Base-by-base conservation (phyloP, 2,329 filamentous ascomycete genomes). In the Diaporthe sp. region DNA sequence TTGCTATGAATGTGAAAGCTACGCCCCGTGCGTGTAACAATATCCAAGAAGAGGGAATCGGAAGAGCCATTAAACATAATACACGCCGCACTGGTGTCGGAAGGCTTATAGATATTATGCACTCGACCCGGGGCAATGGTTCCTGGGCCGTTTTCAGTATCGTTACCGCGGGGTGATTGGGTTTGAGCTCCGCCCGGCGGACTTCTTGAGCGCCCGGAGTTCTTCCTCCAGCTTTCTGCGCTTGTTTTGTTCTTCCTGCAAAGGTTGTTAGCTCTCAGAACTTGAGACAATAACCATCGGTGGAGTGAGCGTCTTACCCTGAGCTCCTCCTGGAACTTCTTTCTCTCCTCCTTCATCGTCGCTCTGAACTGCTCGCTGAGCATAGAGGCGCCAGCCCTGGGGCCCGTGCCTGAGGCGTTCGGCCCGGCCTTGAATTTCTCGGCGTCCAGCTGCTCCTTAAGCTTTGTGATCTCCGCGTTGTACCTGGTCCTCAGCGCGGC, bases 281-380 rank as follows among this genome's bases (percentile, higher is more conserved):
- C 13, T 35, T 3, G 9, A 45, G 25, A 45, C 15, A 64, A 10
- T 45, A 17, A 15, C 19, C 30, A 38, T 19, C 33, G 25, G 60
- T 40, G 52, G 42, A 58, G 35, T 52, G 50, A 60, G 28, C 74
- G 12, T 78, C 87, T 79, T 80, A 89, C 87, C 83, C 82, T 85
- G 54, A 90, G 79, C 74, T 89, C 88, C 77, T 89, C 87, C 76
- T 89, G 87, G 82, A 89, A 89, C 81, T 86, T 89, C 84, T 86
- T 89, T 77, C 88, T 85, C 83, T 90, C 88, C 79, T 89, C 87
- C 78, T 88, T 86, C 88, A 90, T 89, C 30, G 87, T 89, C 10
- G 85, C 83, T 64, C 88, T 82, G 82, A 90, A 90, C 81, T 89
- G 88, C 82, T 90, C 88, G 79, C 88, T 90, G 76, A 90, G 83